phyloP scores from a whole-genome alignment of 2,329 filamentous ascomycete genomes.

The Periconia macrospinosa region DNA sequence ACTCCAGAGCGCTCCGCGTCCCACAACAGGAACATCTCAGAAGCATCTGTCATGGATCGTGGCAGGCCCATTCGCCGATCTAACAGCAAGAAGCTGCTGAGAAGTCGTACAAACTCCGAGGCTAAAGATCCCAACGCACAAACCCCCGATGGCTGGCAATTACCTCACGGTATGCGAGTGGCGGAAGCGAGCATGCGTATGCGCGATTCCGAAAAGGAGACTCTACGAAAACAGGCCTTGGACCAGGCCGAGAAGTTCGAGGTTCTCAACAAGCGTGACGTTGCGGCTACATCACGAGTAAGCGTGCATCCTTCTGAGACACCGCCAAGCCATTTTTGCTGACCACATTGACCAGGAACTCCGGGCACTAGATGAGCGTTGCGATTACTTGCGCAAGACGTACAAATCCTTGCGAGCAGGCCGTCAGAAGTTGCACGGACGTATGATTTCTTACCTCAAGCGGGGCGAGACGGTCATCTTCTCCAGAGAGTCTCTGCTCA shows the following conservation, averaged over 20 bases:
- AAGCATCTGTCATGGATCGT: constrained; percentile 43
- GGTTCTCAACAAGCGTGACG: constrained; percentile 43
- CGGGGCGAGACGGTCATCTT: constrained; percentile 71
- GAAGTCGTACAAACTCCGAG: constrained; percentile 39
- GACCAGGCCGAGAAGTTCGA: constrained; percentile 46
- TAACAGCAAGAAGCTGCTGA: constrained; percentile 31
- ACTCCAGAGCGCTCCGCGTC: constrained; percentile 2
- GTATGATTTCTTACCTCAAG: constrained; percentile 76
- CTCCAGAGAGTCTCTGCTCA: constrained; percentile 73
- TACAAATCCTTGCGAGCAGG: constrained; percentile 75
- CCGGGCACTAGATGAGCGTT: constrained; percentile 73
- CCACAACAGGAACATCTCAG: constrained; percentile 41
- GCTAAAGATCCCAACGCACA: constrained; percentile 24
- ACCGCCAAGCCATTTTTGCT: constrained; percentile 10
- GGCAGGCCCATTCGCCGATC: constrained; percentile 38
- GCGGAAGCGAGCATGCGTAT: constrained; percentile 37
- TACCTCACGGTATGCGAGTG: constrained; percentile 42
- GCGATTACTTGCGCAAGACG: constrained; percentile 75
- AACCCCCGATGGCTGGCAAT: constrained; percentile 36
- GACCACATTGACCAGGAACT: constrained; percentile 60
- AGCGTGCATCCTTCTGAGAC: constrained; percentile 14
- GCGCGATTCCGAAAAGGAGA: constrained; percentile 38
- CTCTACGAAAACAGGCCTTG: constrained; percentile 42
- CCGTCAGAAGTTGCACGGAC: constrained; percentile 73
- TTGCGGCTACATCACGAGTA: constrained; percentile 62